Base-by-base conservation (phyloP, 176 grass and related monocot genomes). In the Oryza coarctata region DNA sequence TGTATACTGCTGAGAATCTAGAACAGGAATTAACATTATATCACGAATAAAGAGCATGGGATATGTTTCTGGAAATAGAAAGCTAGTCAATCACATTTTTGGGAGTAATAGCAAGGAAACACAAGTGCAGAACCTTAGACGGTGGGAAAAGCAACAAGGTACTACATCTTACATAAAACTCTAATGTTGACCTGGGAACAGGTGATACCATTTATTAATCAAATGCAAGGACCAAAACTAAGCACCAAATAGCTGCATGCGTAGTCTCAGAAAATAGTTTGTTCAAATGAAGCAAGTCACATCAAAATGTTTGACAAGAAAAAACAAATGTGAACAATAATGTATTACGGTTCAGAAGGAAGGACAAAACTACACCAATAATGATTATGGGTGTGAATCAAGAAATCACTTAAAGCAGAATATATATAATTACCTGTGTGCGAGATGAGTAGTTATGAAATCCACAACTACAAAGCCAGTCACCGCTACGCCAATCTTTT, bases 381-480 rank as follows among this genome's bases (percentile, higher is more conserved):
- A 44, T 57, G 41, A 83, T 13, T 22, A 40, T 45, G 58, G 22
- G 29, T 39, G 64, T 62, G 9, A 85, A 49, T 20, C 31, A 70
- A 64, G 52, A 70, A 47, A 39, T 11, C 0, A 31, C 27, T 50
- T 28, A 65, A 80, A 87, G 27, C 39, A 77, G 22, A 29, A 58
- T 41, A 70, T 1, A 65, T 29, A 33, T 27, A 74, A 75, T 82
- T 75, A 98, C 95, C 95, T 98, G 87, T 65, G 83, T 75, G 65
- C 96, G 90, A 60, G 96, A 99, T 39, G 96, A 95, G 31, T 99
- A 99, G 70, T 99, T 99, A 57, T 99, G 96, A 77, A 95, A 99
- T 34, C 96, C 96, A 71, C 96, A 99, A 86, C 86, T 81, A 77
- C 96, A 99, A 40, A 99, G 88, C 96, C 96, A 99, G 63, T 99